A percentile compares a stretch with the other conserved stretches of the same genome.
These are phyloP conservation scores for Graphiopsis chlorocephala DNA, from an alignment of 2,329 filamentous ascomycete species.

Conservation along the genomic window DNA sequence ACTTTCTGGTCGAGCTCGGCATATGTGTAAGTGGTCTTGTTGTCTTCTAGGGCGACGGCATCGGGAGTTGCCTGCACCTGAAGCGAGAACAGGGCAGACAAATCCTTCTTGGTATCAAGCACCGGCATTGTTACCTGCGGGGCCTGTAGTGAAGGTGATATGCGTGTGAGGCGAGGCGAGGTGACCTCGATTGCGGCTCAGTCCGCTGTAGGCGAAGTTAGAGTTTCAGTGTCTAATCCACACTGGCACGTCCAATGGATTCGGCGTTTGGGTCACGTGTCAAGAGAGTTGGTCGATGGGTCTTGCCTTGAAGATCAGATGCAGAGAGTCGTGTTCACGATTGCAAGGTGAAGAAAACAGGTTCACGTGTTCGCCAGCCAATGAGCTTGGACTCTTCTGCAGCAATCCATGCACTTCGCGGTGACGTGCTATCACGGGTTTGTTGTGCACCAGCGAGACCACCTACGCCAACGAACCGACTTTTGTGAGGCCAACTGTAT, in stretches of 20 bases:
- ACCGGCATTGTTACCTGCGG: constrained; percentile 52
- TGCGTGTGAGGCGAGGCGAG: constrained; percentile 1
- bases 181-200: constrained; percentile 6
- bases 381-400: constrained; percentile 15
- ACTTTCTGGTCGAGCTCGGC: constrained; percentile 68
- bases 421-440: constrained; percentile 10
- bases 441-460: background rate
- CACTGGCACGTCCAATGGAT: background rate
- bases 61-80: constrained; percentile 69
- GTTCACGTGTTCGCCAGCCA: constrained; percentile 10
- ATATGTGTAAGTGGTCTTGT: constrained; percentile 65
- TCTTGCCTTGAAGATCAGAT: constrained; percentile 1
- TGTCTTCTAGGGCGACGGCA: constrained; percentile 70
- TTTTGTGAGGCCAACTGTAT: constrained; percentile 14
- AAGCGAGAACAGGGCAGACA: constrained; percentile 67
- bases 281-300: background rate
- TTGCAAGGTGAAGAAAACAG: constrained; percentile 1
- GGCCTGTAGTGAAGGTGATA: constrained; percentile 4
- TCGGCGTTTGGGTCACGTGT: background rate
- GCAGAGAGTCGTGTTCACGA: background rate
- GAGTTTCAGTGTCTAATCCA: constrained; percentile 7
- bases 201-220: constrained; percentile 6
- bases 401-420: constrained; percentile 8
- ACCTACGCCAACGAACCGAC: background rate
- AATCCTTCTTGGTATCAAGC: constrained; percentile 69